These are phyloP conservation scores for Hypoxylon lienhwacheense DNA, from an alignment of 495 filamentous ascomycete genomes.

Conservation along the genomic window DNA sequence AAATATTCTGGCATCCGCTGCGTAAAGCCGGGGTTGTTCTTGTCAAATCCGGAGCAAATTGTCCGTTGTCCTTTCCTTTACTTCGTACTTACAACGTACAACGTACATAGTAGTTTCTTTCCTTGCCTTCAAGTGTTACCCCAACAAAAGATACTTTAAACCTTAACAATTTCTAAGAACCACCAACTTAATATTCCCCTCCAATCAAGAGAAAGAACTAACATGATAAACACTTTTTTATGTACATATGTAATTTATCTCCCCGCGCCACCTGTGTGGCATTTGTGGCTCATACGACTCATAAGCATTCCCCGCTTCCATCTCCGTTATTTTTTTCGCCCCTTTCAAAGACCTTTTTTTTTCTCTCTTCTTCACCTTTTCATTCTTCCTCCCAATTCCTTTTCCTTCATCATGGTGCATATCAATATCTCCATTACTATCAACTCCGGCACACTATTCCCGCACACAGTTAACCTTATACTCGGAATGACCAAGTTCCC, in stretches of 20 bases:
- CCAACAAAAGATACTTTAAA: slow-evolving; percentile 10
- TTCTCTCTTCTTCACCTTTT: not conserved
- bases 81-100: too few relatives aligned
- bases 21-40: slow-evolving; percentile 7
- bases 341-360: not conserved
- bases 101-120: too few relatives aligned
- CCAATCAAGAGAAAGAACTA: too few relatives aligned
- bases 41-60: slow-evolving; percentile 26
- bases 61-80: slow-evolving; percentile 13
- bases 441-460: not conserved
- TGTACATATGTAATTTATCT: too few relatives aligned
- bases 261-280: too few relatives aligned
- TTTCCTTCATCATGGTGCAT: not conserved
- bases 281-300: slow-evolving; percentile 11
- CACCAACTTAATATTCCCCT: not conserved
- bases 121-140: not conserved
- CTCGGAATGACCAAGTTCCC: slow-evolving; percentile 9
- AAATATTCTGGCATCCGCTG: slow-evolving; percentile 1
- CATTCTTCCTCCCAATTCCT: not conserved
- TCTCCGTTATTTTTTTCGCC: too few relatives aligned
- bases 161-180: slow-evolving; percentile 31
- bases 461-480: slow-evolving; percentile 2
- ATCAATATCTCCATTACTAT: too few relatives aligned
- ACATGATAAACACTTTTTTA: too few relatives aligned
- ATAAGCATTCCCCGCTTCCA: too few relatives aligned